phyloP scores from a whole-genome alignment of 1,139 yeast genomes.

The Magnusiomyces paraingens region DNA sequence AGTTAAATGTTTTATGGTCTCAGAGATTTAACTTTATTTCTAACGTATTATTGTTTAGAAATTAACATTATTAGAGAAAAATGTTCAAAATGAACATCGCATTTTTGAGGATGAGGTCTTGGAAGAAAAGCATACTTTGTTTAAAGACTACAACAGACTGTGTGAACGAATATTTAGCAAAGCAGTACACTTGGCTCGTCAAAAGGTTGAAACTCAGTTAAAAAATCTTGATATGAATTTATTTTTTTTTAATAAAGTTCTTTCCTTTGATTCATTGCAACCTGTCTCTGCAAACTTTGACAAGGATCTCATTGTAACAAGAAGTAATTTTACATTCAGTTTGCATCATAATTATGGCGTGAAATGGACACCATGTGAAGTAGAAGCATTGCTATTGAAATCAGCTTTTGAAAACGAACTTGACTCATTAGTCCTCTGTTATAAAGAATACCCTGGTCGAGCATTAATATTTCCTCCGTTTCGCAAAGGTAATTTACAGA shows the following conservation, averaged over 20 bases:
- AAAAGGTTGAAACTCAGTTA: slow-evolving; percentile 22
- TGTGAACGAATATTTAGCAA: slow-evolving; percentile 18
- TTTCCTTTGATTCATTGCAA: slow-evolving; percentile 25
- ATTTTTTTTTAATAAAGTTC: slow-evolving; percentile 29
- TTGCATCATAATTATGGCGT: slow-evolving; percentile 23
- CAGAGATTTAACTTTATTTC: slow-evolving; percentile 24
- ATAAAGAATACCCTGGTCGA: slow-evolving; percentile 32
- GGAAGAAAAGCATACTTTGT: too few species aligned
- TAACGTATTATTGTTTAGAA: slow-evolving; percentile 14
- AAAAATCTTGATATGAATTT: slow-evolving; percentile 23
- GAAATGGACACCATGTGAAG: slow-evolving; percentile 19
- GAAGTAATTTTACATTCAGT: slow-evolving; percentile 32
- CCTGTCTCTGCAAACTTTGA: slow-evolving; percentile 31
- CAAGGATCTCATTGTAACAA: slow-evolving; percentile 25
- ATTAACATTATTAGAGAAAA: neutral
- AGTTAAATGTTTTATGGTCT: slow-evolving; percentile 19
- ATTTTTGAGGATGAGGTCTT: slow-evolving; percentile 8
- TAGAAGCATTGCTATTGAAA: slow-evolving; percentile 27
- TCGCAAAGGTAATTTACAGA: slow-evolving; percentile 28
- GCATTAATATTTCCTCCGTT: slow-evolving; percentile 34
- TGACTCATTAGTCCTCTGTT: slow-evolving; percentile 32
- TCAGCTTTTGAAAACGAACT: slow-evolving; percentile 21
- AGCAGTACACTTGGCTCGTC: slow-evolving; percentile 20
- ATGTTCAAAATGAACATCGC: neutral
- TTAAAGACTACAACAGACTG: neutral